A percentile compares a stretch with the other conserved stretches of the same genome.
phyloP scores from a whole-genome alignment of 805 yeast genomes.

The Yamadazyma sp. region DNA sequence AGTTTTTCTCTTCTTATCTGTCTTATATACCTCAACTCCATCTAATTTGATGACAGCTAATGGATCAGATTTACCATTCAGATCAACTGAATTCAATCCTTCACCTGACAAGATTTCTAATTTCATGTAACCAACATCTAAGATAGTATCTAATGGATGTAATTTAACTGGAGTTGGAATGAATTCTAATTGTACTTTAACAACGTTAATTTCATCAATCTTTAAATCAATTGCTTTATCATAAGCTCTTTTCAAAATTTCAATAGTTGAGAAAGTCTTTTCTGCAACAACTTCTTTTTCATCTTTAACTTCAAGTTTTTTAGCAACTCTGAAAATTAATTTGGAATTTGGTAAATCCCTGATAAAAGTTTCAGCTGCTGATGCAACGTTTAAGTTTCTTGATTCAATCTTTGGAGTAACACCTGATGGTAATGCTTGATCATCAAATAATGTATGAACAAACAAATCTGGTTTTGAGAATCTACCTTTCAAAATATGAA shows the following conservation, averaged over 20 bases:
- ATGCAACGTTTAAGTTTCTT: conserved; percentile 39
- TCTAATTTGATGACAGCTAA: conserved; percentile 51
- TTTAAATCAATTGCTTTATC: conserved; percentile 44
- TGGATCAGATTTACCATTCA: conserved; percentile 80
- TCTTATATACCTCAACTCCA: conserved; percentile 52
- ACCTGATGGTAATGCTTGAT: conserved; percentile 56
- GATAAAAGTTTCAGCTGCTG: conserved; percentile 58
- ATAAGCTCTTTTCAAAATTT: conserved; percentile 51
- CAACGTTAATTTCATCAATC: conserved; percentile 34
- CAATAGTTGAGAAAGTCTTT: conserved; percentile 46
- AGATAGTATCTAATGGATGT: conserved; percentile 57
- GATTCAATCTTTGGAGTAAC: conserved; percentile 48
- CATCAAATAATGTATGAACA: conserved; percentile 65
- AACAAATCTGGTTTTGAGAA: conserved; percentile 47
- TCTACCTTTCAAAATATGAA: conserved; percentile 50
- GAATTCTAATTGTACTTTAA: conserved; percentile 55
- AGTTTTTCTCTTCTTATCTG: conserved; percentile 62
- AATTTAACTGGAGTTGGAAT: conserved; percentile 55
- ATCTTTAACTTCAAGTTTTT: conserved; percentile 44
- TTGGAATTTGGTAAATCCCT: conserved; percentile 68
- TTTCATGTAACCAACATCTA: conserved; percentile 64
- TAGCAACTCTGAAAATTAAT: conserved; percentile 55
- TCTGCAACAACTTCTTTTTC: conserved; percentile 52
- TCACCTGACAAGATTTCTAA: conserved; percentile 57
- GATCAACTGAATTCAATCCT: conserved; percentile 56